Conservation (phyloP, 2,329 filamentous ascomycete species). For the Alternaria postmessia region DNA sequence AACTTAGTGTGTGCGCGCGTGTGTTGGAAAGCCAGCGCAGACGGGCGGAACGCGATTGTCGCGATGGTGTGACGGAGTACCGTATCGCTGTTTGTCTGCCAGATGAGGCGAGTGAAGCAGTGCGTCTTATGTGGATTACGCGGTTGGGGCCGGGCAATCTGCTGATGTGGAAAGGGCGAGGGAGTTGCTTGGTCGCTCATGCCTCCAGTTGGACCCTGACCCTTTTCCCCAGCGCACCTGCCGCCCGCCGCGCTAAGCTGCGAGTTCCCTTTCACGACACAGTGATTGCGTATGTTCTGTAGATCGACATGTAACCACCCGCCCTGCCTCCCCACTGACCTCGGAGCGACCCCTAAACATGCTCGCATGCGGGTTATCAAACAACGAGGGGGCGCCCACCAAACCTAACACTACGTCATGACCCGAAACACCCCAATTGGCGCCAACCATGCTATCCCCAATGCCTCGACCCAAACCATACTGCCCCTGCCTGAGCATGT, state of each 20-base stretch:
- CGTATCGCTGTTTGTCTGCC: background rate
- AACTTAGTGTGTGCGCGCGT: background rate
- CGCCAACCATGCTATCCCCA: slow-evolving; percentile 4
- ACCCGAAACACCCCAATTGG: slow-evolving; percentile 4
- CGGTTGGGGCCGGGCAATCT: slow-evolving; percentile 1
- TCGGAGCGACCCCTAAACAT: slow-evolving; percentile 11
- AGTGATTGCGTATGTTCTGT: slow-evolving; percentile 12
- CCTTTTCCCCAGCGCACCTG: slow-evolving; percentile 22
- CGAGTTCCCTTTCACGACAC: slow-evolving; percentile 7
- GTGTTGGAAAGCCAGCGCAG: background rate
- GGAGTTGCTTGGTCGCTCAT: slow-evolving; percentile 1
- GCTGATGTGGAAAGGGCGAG: slow-evolving; percentile 6
- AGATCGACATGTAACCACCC: slow-evolving; percentile 16
- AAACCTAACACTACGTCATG: slow-evolving; percentile 23
- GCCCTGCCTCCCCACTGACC: slow-evolving; percentile 7
- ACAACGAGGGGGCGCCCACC: slow-evolving; percentile 10
- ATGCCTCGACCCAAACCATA: slow-evolving; percentile 57
- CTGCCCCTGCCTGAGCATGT: slow-evolving; percentile 74
- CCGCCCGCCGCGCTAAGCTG: slow-evolving; percentile 11
- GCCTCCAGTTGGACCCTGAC: slow-evolving; percentile 29
- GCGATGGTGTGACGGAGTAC: background rate
- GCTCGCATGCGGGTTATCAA: slow-evolving; percentile 10
- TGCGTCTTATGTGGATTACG: background rate
- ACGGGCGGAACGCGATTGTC: background rate
- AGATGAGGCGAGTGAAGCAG: background rate